Conservation (phyloP, 179 eudicot species). For the Patellifolia procumbens region DNA sequence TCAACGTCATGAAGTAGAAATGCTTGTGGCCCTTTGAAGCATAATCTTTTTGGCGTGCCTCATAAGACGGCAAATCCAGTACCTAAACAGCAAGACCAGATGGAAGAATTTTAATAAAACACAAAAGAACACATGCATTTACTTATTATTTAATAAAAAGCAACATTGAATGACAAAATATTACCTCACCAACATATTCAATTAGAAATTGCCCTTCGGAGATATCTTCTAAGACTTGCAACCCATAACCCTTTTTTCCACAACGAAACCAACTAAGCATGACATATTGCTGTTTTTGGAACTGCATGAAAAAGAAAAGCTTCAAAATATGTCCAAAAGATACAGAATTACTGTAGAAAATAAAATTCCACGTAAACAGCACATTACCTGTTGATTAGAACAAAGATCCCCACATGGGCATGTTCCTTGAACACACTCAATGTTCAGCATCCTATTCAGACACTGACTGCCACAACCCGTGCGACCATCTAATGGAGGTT, state of each 20-base stretch:
- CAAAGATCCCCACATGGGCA: slow-evolving; percentile 96
- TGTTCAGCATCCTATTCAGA: slow-evolving; percentile 94
- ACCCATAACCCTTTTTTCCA: slow-evolving; percentile 94
- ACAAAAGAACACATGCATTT: not conserved
- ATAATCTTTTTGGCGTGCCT: slow-evolving; percentile 81
- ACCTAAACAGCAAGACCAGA: slow-evolving; percentile 39
- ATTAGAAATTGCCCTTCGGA: slow-evolving; percentile 80
- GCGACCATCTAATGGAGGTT: slow-evolving; percentile 65
- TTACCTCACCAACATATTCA: slow-evolving; percentile 99
- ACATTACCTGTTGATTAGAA: slow-evolving; percentile 86
- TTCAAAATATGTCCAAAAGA: not conserved
- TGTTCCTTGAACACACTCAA: slow-evolving; percentile 87
- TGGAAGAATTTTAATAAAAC: not conserved
- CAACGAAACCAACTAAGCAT: slow-evolving; percentile 68
- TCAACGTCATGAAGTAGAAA: slow-evolving; percentile 97
- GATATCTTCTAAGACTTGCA: slow-evolving; percentile 71
- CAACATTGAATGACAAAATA: slow-evolving; percentile 22
- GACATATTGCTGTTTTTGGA: slow-evolving; percentile 82
- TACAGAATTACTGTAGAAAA: not conserved
- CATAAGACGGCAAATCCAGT: slow-evolving; percentile 81
- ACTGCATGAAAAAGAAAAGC: slow-evolving; percentile 46
- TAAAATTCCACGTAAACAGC: slow-evolving; percentile 15
- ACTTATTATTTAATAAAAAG: slow-evolving; percentile 11
- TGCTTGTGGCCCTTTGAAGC: slow-evolving; percentile 87
- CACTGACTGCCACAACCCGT: slow-evolving; percentile 90